These are phyloP conservation scores for Plenodomus tracheiphilus DNA, from an alignment of 2,329 filamentous ascomycete genomes.

Conservation along the genomic window DNA sequence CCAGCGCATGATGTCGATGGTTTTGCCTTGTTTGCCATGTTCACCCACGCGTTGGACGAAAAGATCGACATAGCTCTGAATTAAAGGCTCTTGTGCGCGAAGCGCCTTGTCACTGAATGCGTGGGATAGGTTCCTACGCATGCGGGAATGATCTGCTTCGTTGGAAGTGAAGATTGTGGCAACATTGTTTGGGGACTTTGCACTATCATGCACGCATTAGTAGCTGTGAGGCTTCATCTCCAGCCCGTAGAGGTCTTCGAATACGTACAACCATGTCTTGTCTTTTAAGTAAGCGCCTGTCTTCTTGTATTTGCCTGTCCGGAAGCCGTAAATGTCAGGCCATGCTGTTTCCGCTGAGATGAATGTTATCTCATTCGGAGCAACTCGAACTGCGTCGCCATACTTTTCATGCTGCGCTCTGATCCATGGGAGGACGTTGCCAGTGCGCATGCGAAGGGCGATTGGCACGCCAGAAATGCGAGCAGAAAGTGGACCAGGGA, in stretches of 20 bases:
- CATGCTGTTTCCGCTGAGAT: constrained; percentile 49
- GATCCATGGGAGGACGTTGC: constrained; percentile 29
- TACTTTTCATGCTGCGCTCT: constrained; percentile 44
- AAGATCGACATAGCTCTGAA: constrained; percentile 47
- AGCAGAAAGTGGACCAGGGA: constrained; percentile 47
- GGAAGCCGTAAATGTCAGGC: constrained; percentile 50
- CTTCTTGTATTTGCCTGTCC: constrained; percentile 41
- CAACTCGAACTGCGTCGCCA: constrained; percentile 49
- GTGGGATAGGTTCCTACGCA: constrained; percentile 45
- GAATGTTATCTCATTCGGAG: constrained; percentile 50
- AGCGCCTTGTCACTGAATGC: constrained; percentile 51
- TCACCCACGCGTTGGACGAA: constrained; percentile 41
- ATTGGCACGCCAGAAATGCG: constrained; percentile 41
- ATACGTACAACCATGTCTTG: constrained; percentile 34
- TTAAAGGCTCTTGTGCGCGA: constrained; percentile 44
- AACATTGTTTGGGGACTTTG: constrained; percentile 32
- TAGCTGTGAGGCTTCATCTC: neutral
- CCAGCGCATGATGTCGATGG: constrained; percentile 34
- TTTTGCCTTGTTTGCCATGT: constrained; percentile 8
- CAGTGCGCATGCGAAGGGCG: constrained; percentile 27
- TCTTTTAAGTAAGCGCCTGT: constrained; percentile 44
- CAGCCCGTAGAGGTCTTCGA: neutral
- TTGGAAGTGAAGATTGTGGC: constrained; percentile 30
- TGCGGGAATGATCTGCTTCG: constrained; percentile 38
- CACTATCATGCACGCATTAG: neutral